Percentiles rank a stretch among this genome's conserved stretches.
Evolutionary conservation across 192 early-diverging fungal genomes (phyloP).

Genomic region (Coemansia sp.): DNA sequence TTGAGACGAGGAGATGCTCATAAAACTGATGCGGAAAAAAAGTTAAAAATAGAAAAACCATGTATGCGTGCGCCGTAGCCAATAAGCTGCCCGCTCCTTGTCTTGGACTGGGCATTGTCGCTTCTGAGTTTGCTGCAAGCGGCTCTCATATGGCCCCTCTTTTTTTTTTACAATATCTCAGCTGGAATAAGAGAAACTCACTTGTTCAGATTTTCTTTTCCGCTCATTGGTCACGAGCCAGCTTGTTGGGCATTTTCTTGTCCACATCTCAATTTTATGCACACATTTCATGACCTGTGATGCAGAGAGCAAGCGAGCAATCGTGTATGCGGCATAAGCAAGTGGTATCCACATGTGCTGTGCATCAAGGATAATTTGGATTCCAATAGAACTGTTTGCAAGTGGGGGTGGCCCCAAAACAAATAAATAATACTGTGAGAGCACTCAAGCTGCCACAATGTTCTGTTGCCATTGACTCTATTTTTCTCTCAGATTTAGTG

Average conservation of each 20-base stretch:
- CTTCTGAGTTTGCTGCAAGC: conserved; percentile 3
- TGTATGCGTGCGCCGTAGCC: conserved; percentile 4
- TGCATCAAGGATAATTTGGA: no score
- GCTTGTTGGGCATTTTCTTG: background rate
- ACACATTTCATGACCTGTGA: background rate
- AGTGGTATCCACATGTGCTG: background rate
- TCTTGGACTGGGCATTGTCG: conserved; percentile 1
- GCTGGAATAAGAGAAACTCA: no score
- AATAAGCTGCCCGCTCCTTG: conserved; percentile 5
- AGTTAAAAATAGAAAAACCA: conserved; percentile 17
- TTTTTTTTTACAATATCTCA: no score
- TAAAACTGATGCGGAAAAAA: background rate
- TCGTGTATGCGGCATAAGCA: background rate
- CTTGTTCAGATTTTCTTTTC: no score
- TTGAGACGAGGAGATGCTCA: conserved; percentile 12
- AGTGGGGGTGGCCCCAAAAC: no score
- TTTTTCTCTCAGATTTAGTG: background rate
- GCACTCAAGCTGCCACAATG: no score
- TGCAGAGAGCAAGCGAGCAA: background rate
- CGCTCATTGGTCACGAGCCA: no score
- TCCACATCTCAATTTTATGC: conserved; percentile 1
- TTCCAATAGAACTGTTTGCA: no score
- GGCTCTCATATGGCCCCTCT: background rate
- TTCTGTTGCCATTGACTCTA: no score
- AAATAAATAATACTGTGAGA: no score